phyloP scores from a whole-genome alignment of 2,329 filamentous ascomycete species.

The Neopestalotiopsis sp. region DNA sequence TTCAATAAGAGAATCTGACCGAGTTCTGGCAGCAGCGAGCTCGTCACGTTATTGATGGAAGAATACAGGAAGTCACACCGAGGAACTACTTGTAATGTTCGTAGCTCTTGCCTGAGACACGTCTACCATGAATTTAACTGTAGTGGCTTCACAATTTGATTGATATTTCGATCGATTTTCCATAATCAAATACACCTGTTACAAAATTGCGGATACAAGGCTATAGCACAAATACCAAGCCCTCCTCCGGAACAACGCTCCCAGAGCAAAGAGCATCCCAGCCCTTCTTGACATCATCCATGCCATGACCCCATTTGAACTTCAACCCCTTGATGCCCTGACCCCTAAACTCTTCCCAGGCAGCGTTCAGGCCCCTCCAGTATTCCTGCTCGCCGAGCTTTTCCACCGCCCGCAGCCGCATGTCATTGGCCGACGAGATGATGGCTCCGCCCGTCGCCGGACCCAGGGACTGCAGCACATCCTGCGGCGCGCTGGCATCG shows the following conservation, averaged over 20 bases:
- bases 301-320: conserved; percentile 32
- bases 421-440: conserved; percentile 22
- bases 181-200: too few relatives aligned
- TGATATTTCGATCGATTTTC: too few relatives aligned
- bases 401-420: conserved; percentile 28
- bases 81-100: too few relatives aligned
- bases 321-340: conserved; percentile 28
- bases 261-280: conserved; percentile 32
- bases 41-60: too few relatives aligned
- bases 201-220: neutral
- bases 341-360: conserved; percentile 27
- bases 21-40: too few relatives aligned
- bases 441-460: conserved; percentile 7
- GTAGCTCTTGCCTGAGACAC: too few relatives aligned
- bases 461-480: neutral
- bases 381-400: conserved; percentile 30
- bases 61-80: too few relatives aligned
- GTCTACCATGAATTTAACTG: too few relatives aligned
- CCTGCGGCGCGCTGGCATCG: conserved; percentile 19
- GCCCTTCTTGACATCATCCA: conserved; percentile 30
- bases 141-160: too few relatives aligned
- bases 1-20: too few relatives aligned
- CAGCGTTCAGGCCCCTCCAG: conserved; percentile 22
- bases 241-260: conserved; percentile 30
- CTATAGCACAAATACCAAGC: conserved; percentile 28